Conservation (phyloP, 305 asterid genomes). For the Plantago lanceolata region DNA sequence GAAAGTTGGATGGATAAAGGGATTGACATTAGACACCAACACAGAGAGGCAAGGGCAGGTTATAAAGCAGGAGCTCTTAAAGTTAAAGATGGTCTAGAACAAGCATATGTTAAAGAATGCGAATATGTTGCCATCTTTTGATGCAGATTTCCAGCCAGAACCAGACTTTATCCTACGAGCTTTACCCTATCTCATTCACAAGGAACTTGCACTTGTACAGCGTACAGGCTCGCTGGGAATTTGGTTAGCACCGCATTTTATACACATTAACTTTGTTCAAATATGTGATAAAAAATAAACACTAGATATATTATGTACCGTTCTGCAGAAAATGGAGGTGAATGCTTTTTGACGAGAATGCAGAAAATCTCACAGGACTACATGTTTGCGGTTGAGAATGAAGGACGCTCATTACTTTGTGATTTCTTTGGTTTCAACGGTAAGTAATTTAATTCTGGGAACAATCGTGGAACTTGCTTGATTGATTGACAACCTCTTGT, state of each 20-base stretch:
- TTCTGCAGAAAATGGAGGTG: slow-evolving; percentile 64
- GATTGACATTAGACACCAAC: slow-evolving; percentile 57
- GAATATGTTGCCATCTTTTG: slow-evolving; percentile 77
- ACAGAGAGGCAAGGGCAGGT: slow-evolving; percentile 66
- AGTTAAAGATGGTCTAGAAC: slow-evolving; percentile 70
- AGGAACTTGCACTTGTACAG: slow-evolving; percentile 71
- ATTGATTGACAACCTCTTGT: no score
- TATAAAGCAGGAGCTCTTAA: slow-evolving; percentile 92
- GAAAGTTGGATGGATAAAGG: slow-evolving; percentile 82
- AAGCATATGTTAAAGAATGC: slow-evolving; percentile 60
- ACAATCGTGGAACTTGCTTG: no score
- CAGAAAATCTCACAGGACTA: slow-evolving; percentile 61
- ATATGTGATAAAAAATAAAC: neutral
- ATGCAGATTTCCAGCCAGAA: slow-evolving; percentile 89
- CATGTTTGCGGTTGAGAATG: slow-evolving; percentile 58
- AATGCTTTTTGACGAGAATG: slow-evolving; percentile 66
- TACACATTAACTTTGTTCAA: neutral
- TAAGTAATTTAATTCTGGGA: slow-evolving; percentile 19
- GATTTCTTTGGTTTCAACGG: slow-evolving; percentile 65
- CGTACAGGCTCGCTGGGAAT: slow-evolving; percentile 87
- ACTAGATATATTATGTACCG: no score
- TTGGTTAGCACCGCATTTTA: slow-evolving; percentile 39
- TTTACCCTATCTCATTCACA: slow-evolving; percentile 63
- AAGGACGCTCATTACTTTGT: slow-evolving; percentile 59
- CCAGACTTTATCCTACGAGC: slow-evolving; percentile 72